A percentile compares a stretch with the other conserved stretches of the same genome.
These are phyloP conservation scores for Pseudocercospora pini-densiflorae DNA, from an alignment of 2,329 filamentous ascomycete genomes.

Conservation along the genomic window DNA sequence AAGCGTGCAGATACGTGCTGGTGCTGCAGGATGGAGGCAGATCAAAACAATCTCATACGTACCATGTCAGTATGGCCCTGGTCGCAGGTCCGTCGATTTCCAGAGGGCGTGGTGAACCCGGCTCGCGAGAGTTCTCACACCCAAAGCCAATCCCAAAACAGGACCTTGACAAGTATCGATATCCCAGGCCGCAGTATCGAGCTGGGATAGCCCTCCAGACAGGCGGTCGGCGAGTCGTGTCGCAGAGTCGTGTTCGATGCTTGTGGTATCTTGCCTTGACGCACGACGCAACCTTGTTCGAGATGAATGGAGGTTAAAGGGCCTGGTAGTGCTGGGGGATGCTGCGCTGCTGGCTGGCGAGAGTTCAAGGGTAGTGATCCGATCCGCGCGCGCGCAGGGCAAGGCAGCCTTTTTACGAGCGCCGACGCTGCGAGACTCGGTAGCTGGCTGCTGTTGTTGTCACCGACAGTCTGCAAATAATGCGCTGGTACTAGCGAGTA, in stretches of 20 bases:
- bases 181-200: constrained; percentile 1
- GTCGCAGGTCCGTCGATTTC: constrained; percentile 10
- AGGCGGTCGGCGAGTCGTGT: constrained; percentile 9
- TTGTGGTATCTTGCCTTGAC: not conserved
- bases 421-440: not conserved
- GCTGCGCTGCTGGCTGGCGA: not conserved
- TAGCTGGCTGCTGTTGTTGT: constrained; percentile 1
- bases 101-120: constrained; percentile 8
- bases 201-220: constrained; percentile 7
- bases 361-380: constrained; percentile 3
- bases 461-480: not conserved
- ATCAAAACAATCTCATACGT: constrained; percentile 14
- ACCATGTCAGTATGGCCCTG: constrained; percentile 9
- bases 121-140: constrained; percentile 7
- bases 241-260: constrained; percentile 4
- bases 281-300: constrained; percentile 8
- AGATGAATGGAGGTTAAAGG: constrained; percentile 6
- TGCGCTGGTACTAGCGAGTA: not conserved
- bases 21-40: constrained; percentile 10
- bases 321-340: not conserved
- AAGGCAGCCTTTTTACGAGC: constrained; percentile 8
- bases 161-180: not conserved
- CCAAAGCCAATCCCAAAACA: constrained; percentile 7
- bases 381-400: constrained; percentile 8
- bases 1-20: constrained; percentile 12